phyloP scores from a whole-genome alignment of 192 early-diverging fungal genomes.

The Linnemannia zychae region DNA sequence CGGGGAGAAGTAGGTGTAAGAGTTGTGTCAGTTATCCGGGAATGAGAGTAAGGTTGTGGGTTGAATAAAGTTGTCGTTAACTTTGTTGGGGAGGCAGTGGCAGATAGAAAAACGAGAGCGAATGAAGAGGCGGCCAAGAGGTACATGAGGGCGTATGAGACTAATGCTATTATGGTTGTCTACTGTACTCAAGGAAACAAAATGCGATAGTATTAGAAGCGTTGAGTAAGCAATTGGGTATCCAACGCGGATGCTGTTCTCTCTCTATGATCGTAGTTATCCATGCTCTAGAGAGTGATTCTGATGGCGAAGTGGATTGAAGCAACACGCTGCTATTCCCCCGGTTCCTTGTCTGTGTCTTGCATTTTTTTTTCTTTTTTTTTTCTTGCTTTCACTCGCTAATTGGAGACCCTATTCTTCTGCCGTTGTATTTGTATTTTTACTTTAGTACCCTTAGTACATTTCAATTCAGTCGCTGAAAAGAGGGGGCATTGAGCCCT shows the following conservation, averaged over 20 bases:
- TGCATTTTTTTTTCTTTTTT: neutral
- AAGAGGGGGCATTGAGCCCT: too few species aligned
- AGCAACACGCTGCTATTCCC: too few species aligned
- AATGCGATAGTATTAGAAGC: neutral
- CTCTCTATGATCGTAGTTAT: too few species aligned
- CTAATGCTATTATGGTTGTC: neutral
- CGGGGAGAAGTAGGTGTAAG: neutral
- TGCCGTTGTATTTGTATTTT: too few species aligned
- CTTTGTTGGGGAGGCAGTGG: conserved; percentile 4
- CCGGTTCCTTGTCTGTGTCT: neutral
- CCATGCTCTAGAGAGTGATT: too few species aligned
- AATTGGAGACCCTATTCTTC: neutral
- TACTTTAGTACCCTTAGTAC: too few species aligned
- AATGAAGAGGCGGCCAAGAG: neutral
- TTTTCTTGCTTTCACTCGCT: too few species aligned
- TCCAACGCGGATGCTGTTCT: too few species aligned
- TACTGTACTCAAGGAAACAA: neutral
- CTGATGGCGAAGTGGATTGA: too few species aligned
- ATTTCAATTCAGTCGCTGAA: too few species aligned
- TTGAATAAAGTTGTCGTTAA: conserved; percentile 7
- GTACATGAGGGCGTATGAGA: neutral
- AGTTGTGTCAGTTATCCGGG: neutral
- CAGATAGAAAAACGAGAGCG: too few species aligned
- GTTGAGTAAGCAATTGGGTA: neutral
- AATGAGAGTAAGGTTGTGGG: neutral